Percentiles rank a stretch among this genome's conserved stretches.
Evolutionary conservation across 2,329 filamentous ascomycete species (phyloP).

Genomic region (Curvularia hawaiiensis): DNA sequence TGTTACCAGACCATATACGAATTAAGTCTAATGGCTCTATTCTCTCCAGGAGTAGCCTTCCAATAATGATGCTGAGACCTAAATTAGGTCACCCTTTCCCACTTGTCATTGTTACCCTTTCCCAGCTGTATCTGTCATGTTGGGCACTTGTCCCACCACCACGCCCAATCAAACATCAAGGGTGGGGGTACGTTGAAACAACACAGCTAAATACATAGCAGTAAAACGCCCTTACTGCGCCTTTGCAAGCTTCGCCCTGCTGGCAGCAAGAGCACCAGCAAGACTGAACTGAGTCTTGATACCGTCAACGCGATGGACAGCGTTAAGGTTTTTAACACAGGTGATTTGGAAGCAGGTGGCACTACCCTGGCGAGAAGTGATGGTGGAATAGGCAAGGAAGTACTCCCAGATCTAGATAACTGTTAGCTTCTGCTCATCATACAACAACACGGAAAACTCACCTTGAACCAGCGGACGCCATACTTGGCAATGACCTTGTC

Average conservation of each 20-base stretch:
- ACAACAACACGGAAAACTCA: conserved; percentile 55
- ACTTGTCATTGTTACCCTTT: neutral
- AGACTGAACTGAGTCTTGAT: conserved; percentile 72
- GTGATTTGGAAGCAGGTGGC: conserved; percentile 89
- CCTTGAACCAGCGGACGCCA: conserved; percentile 91
- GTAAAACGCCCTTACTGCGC: conserved; percentile 12
- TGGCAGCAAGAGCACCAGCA: conserved; percentile 64
- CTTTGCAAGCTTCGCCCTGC: conserved; percentile 43
- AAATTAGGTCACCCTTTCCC: neutral
- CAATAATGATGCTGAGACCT: neutral
- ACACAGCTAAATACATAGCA: neutral
- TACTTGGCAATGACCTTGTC: conserved; percentile 96
- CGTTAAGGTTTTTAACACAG: conserved; percentile 88
- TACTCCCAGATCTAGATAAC: conserved; percentile 82
- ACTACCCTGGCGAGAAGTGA: conserved; percentile 80
- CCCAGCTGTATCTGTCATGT: neutral
- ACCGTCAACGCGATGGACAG: conserved; percentile 79
- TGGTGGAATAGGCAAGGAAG: conserved; percentile 86
- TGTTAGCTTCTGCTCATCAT: conserved; percentile 11
- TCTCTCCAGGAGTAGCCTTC: neutral
- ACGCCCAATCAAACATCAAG: neutral
- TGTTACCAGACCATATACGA: neutral
- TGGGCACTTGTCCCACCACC: neutral
- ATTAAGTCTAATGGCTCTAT: neutral
- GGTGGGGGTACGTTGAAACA: neutral